Evolutionary conservation across 2,329 filamentous ascomycete species (phyloP), one percentile per base, ranked within the genome.

Genomic region (Fusarium sp.): DNA sequence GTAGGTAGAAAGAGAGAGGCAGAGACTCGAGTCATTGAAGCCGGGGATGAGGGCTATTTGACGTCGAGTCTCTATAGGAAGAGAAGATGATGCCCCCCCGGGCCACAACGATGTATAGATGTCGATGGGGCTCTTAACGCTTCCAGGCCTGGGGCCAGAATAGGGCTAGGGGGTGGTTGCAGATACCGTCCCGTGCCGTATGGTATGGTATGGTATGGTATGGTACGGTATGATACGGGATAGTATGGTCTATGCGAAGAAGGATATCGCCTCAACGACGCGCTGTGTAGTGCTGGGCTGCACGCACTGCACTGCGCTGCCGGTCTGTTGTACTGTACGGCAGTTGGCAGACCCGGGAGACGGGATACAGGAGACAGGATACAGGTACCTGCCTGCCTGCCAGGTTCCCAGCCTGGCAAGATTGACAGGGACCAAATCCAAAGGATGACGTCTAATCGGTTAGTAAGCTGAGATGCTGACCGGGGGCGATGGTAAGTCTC

Each of bases 381-480:
- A 55, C 47, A 41, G 59, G 55, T 62, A 45, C 63, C 61, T 67
- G 49, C 67, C 54, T 58, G 67, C 63, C 61, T 63, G 54, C 67
- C 50, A 63, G 67, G 57, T 67, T 48, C 54, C 34, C 12, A 49
- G 53, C 40, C 55, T 49, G 53, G 43, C 43, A 61, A 53, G 63
- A 68, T 68, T 71, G 68, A 68, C 58, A 71, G 63, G 63, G 57
- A 70, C 67, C 47, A 62, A 57, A 37, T 58, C 55, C 13, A 49
- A 45, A 48, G 34, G 53, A 67, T 66, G 68, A 63, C 68, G 63
- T 70, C 70, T 73, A 60, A 61, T 42, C 50, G 37, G 71, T 74
- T 74, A 74, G 70, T 74, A 59, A 74, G 72, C 72, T 59, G 25
- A 25, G 25, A 9, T 25, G 63, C 68, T 69, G 70, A 71, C 70